phyloP scores from a whole-genome alignment of 345 rosid genomes.

The Sapria himalayana region DNA sequence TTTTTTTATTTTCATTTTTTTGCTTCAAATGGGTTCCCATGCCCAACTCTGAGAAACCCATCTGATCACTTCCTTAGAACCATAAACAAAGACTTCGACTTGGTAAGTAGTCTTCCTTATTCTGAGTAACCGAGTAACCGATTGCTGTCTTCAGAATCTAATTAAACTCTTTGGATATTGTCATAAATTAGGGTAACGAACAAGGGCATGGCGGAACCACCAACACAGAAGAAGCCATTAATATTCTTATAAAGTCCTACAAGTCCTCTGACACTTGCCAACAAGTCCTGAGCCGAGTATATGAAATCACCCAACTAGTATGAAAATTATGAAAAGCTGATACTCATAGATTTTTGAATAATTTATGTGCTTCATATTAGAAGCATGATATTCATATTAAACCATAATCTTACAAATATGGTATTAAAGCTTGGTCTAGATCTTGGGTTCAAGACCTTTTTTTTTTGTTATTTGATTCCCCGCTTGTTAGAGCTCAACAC shows the following conservation, averaged over 20 bases:
- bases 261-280: slow-evolving; percentile 7
- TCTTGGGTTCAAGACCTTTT: no score
- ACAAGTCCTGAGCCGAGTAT: slow-evolving; percentile 7
- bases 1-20: slow-evolving; percentile 12
- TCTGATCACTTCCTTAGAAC: slow-evolving; percentile 19
- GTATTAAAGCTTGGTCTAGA: background rate
- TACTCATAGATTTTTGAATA: no score
- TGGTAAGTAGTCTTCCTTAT: slow-evolving; percentile 3
- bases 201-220: slow-evolving; percentile 5
- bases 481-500: no score
- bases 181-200: slow-evolving; percentile 13
- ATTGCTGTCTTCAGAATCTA: no score
- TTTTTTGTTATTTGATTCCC: no score
- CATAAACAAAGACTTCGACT: slow-evolving; percentile 19
- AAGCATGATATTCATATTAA: no score
- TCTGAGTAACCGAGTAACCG: no score
- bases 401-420: no score
- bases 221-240: slow-evolving; percentile 10
- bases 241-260: slow-evolving; percentile 10
- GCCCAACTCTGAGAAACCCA: slow-evolving; percentile 17
- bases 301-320: slow-evolving; percentile 8
- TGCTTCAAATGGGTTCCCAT: slow-evolving; percentile 18
- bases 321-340: no score
- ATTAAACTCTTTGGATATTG: background rate
- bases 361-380: no score